Evolutionary conservation across 768 basidiomycete species (phyloP).

Genomic region (Hemileccinum rubropunctum): DNA sequence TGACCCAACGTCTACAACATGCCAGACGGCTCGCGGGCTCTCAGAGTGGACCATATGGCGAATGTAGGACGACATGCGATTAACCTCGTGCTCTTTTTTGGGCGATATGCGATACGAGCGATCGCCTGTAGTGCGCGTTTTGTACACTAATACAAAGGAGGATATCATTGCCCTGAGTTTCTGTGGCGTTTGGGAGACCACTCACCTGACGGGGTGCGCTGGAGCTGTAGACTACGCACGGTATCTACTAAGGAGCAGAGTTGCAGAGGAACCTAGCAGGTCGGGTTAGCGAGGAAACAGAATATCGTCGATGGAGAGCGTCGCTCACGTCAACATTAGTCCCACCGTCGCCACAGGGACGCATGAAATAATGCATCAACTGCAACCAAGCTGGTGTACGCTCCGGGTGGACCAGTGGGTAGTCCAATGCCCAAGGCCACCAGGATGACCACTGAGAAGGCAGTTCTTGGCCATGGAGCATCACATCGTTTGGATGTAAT

Average conservation of each 20-base stretch:
- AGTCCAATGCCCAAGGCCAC: slow-evolving; percentile 35
- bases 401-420: slow-evolving; percentile 14
- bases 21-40: slow-evolving; percentile 26
- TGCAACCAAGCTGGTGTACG: slow-evolving; percentile 22
- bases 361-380: slow-evolving; percentile 23
- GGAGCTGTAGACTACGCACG: slow-evolving; percentile 26
- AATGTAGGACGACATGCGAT: slow-evolving; percentile 58
- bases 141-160: slow-evolving; percentile 5
- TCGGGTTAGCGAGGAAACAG: not conserved
- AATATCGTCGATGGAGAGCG: not conserved
- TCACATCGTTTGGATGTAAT: slow-evolving; percentile 48
- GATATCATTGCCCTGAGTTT: not conserved
- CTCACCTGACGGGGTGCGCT: slow-evolving; percentile 20
- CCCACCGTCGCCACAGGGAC: slow-evolving; percentile 9
- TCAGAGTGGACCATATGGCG: slow-evolving; percentile 31
- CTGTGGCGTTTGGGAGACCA: not conserved
- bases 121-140: slow-evolving; percentile 1
- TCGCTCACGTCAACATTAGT: slow-evolving; percentile 15
- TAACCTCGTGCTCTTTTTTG: slow-evolving; percentile 74
- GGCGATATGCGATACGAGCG: slow-evolving; percentile 59
- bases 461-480: slow-evolving; percentile 14
- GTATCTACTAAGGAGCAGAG: slow-evolving; percentile 21
- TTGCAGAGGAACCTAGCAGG: slow-evolving; percentile 22
- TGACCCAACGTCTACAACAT: slow-evolving; percentile 71
- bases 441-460: slow-evolving; percentile 31